Evolutionary conservation across 192 early-diverging fungal species (phyloP), one percentile per base, ranked within the genome.

Genomic region (Phycomyces blakesleeanus): DNA sequence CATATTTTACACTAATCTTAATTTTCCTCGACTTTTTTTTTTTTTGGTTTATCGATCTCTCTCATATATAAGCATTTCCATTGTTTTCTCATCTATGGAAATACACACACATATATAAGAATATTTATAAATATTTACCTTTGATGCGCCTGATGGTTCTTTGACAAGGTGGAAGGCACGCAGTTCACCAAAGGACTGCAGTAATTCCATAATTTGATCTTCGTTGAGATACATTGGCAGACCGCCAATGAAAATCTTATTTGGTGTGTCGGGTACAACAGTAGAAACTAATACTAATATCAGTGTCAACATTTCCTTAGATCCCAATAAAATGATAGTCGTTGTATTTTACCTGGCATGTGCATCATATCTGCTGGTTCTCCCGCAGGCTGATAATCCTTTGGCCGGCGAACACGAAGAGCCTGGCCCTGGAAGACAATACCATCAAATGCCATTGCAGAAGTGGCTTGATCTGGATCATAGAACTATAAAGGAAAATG

Each of bases 231-330:
- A 92, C 6, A 78, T 76, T 3, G 97, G 96, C 26, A 99, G 73
- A 5, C 94, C 94, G 47, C 95, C 95, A 54, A 99, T 84, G 75
- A 94, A 97, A 18, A 99, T 87, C 73, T 96, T 97, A 81, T 96
- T 80, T 18, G 93, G 89, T 65, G 85, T 90, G 66, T 97, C 94
- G 1, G 91, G 88, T 5, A 97, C 93, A 56, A 88, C 91, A 22
- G 84, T 92, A n/a, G 92, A 90, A n/a, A 96, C 81, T 9, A 91
- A n/a, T 85, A 16, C 88, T 89, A 7, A 18, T 14, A n/a, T 47
- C 15, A 47, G 44, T 47, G 12, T 14, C 18, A n/a, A 47, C 11
- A 2, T 11, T 47, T 18, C 11, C 44, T 47, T n/a, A n/a, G n/a
- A n/a, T n/a, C n/a, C n/a, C n/a, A n/a, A n/a, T n/a, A n/a, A 34